Base-by-base conservation (phyloP, 2,329 filamentous ascomycete genomes). In the Orbilia quercus region DNA sequence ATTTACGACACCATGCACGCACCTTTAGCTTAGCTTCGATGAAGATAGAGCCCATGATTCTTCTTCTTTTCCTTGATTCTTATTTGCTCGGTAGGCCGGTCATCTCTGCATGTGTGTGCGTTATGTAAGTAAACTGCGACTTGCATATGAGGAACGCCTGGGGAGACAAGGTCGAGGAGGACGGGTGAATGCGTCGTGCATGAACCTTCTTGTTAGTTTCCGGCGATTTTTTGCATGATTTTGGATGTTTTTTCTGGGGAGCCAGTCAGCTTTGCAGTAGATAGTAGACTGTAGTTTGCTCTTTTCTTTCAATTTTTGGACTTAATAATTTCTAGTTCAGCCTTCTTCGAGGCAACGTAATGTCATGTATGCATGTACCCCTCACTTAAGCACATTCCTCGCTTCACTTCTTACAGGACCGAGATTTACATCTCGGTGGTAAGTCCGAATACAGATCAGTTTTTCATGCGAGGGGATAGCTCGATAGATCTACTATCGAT, bases 151-250 rank as follows among this genome's bases (percentile, higher is more conserved):
- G n/a, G n/a, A n/a, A n/a, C n/a, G n/a, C n/a, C n/a, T n/a, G n/a
- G n/a, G n/a, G n/a, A n/a, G n/a, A n/a, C 22, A 12, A 55, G 31
- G 31, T 22, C 18, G 5, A 40, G 7, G 28, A 4, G 40, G 50
- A 59, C 63, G 63, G 53, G 63, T 44, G 48, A 67, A 57, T 53
- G 63, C 63, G 63, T 67, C 63, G 58, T 67, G 63, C 63, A 67
- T 67, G 36, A 59, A 67, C 63, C 54, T 59, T 53, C 45, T 55
- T 66, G 51, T 25, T 58, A 22, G 45, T 55, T 57, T 57, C 53
- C 53, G 53, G 53, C 53, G 9, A 31, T n/a, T 42, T 16, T 12
- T 11, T 9, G 47, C 22, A 40, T 7, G n/a, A 3, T 40, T 22
- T 55, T 6, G 6, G 31, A 34, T 7, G 11, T 5, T 28, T 23